phyloP scores from a whole-genome alignment of 1,139 yeast species.

The Saccharomyces hybrid region DNA sequence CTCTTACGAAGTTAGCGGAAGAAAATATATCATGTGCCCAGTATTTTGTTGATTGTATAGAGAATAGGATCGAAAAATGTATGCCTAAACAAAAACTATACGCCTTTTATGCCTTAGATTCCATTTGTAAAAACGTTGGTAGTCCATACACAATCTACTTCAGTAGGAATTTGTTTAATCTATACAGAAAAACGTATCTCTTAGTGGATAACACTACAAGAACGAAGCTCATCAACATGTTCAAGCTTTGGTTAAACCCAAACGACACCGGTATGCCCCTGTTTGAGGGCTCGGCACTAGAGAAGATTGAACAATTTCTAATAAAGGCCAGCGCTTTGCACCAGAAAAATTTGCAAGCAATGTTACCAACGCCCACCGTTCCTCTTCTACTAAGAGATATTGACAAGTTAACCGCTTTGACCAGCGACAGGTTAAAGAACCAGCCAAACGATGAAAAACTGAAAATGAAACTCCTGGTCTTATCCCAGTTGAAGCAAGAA shows the following conservation, averaged over 20 bases:
- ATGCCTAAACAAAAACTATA: slow-evolving; percentile 79
- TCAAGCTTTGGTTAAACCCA: slow-evolving; percentile 78
- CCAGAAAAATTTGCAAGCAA: slow-evolving; percentile 28
- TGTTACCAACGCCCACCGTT: slow-evolving; percentile 28
- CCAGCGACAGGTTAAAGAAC: slow-evolving; percentile 34
- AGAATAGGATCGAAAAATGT: slow-evolving; percentile 54
- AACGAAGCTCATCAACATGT: slow-evolving; percentile 63
- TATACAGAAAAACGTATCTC: slow-evolving; percentile 72
- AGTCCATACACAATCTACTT: slow-evolving; percentile 76
- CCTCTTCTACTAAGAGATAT: slow-evolving; percentile 31
- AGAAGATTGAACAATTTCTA: slow-evolving; percentile 67
- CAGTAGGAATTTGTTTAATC: slow-evolving; percentile 34
- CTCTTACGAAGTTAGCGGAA: slow-evolving; percentile 78
- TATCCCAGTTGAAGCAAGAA: slow-evolving; percentile 32
- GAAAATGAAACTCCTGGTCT: slow-evolving; percentile 31
- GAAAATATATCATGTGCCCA: slow-evolving; percentile 74
- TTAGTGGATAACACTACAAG: slow-evolving; percentile 71
- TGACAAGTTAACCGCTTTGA: slow-evolving; percentile 37
- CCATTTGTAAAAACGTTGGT: slow-evolving; percentile 89
- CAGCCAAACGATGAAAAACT: slow-evolving; percentile 37
- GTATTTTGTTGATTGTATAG: slow-evolving; percentile 68
- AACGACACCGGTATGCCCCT: slow-evolving; percentile 38
- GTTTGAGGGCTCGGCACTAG: slow-evolving; percentile 67
- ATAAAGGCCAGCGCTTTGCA: slow-evolving; percentile 45
- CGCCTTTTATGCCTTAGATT: slow-evolving; percentile 77